These are phyloP conservation scores for Colletotrichum siamense DNA, from an alignment of 2,329 filamentous ascomycete species.

Conservation along the genomic window DNA sequence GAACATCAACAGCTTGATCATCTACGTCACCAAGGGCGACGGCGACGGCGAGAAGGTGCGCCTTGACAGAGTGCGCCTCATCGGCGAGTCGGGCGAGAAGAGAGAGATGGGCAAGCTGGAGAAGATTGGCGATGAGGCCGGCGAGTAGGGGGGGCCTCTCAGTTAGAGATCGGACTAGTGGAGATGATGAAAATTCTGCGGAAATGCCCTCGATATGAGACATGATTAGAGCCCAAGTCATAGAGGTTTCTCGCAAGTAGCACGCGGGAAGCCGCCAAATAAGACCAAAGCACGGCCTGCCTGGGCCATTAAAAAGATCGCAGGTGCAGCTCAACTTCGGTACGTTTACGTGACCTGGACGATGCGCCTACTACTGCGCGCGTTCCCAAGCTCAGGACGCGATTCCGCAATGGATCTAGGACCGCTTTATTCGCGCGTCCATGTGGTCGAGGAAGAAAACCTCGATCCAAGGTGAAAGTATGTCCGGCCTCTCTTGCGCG, in stretches of 20 bases:
- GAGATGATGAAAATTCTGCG: not conserved
- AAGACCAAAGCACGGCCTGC: not conserved
- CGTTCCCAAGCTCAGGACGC: not conserved
- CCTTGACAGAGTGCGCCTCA: slow-evolving; percentile 77
- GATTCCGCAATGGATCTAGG: not conserved
- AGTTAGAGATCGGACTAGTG: not conserved
- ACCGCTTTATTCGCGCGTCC: not conserved
- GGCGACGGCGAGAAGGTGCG: slow-evolving; percentile 85
- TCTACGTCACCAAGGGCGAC: slow-evolving; percentile 90
- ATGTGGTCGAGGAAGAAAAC: not conserved
- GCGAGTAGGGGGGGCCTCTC: slow-evolving; percentile 49
- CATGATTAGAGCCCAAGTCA: slow-evolving; percentile 22
- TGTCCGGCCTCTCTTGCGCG: slow-evolving; percentile 49
- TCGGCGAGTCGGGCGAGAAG: slow-evolving; percentile 92
- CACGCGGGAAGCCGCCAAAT: not conserved
- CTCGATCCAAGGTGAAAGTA: slow-evolving; percentile 22
- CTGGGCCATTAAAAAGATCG: not conserved
- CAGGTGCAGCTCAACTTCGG: not conserved
- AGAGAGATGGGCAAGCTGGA: slow-evolving; percentile 92
- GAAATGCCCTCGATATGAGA: not conserved
- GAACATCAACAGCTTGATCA: slow-evolving; percentile 82
- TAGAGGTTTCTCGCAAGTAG: not conserved
- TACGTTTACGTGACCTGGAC: not conserved
- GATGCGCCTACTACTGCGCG: not conserved
- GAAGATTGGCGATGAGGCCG: slow-evolving; percentile 83